Base-by-base conservation (phyloP, 2,329 filamentous ascomycete genomes). In the Bipolaris zeicola region DNA sequence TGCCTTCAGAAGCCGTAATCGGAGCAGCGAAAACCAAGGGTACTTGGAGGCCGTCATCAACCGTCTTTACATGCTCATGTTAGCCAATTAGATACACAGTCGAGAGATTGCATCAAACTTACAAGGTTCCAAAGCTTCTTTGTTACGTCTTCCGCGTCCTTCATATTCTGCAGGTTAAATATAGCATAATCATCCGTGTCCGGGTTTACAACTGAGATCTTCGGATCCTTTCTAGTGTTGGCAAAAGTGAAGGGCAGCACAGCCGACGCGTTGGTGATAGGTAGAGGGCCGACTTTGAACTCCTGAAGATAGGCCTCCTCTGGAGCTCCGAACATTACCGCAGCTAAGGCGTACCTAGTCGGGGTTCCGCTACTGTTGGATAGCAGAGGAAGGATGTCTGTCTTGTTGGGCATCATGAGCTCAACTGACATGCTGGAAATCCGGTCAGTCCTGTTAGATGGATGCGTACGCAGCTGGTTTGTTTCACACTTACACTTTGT, bases 271-370 rank as follows among this genome's bases (percentile, higher is more conserved):
- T 45, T 45, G 16, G 42, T 45, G 8, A 45, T 45, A 20, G 42
- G 42, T 11, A 45, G 42, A 45, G 42, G 42, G 16, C 42, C 42
- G 16, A 45, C 42, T 45, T 45, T 20, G 28, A 45, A 45, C 42
- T 45, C 42, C 11, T 45, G 42, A 20, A 45, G 26, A 45, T 45
- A 45, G 18, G 42, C 42, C 42, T 33, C n/a, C 20, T 45, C 42
- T 22, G 42, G 42, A 45, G 42, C 42, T 45, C 42, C 42, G 28
- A 45, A 45, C 42, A 45, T 45, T 33, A 45, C 42, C 28, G 42
- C 42, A 33, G 28, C 42, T 20, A 45, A 22, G 26, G 42, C 42
- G 26, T 45, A 45, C n/a, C 42, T 33, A 45, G 42, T 34, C 16
- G 28, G 28, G 6, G 28, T 14, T 2, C n/a, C 42, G 16, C 18